These are phyloP conservation scores for Pleurotus djamor DNA, from an alignment of 768 basidiomycete genomes.

Conservation along the genomic window DNA sequence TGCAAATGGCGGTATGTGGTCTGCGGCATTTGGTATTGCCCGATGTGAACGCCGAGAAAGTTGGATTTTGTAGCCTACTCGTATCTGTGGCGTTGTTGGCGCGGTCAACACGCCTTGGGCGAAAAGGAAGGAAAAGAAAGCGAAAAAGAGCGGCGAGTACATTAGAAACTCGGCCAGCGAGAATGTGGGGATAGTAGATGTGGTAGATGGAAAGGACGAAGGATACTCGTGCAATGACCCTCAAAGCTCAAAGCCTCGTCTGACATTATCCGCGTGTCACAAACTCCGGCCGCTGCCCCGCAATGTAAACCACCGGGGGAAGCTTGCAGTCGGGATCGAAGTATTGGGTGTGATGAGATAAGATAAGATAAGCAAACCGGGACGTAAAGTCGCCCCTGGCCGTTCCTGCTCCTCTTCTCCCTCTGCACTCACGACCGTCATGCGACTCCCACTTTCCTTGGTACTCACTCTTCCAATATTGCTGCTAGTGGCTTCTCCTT, in stretches of 20 bases:
- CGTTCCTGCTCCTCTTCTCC: no score
- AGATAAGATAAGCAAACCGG: neutral
- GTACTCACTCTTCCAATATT: neutral
- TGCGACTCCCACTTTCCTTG: neutral
- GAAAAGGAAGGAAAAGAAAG: neutral
- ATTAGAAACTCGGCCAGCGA: constrained; percentile 1
- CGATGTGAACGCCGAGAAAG: neutral
- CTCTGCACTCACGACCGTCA: neutral
- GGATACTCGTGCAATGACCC: no score
- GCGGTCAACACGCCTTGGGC: constrained; percentile 3
- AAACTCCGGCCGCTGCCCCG: no score
- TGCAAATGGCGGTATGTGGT: neutral
- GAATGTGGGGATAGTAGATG: neutral
- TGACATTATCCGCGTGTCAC: no score
- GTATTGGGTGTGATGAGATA: neutral
- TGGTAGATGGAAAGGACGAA: neutral
- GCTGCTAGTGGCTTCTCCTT: neutral
- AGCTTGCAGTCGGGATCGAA: neutral
- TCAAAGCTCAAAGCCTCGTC: no score
- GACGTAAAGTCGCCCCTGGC: neutral
- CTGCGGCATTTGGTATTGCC: neutral
- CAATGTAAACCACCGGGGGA: no score
- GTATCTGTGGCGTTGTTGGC: neutral
- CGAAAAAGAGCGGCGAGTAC: neutral
- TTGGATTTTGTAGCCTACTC: constrained; percentile 1